A percentile compares a stretch with the other conserved stretches of the same genome.
Evolutionary conservation across 305 asterid species (phyloP).

Genomic region (Petunia hybrid): DNA sequence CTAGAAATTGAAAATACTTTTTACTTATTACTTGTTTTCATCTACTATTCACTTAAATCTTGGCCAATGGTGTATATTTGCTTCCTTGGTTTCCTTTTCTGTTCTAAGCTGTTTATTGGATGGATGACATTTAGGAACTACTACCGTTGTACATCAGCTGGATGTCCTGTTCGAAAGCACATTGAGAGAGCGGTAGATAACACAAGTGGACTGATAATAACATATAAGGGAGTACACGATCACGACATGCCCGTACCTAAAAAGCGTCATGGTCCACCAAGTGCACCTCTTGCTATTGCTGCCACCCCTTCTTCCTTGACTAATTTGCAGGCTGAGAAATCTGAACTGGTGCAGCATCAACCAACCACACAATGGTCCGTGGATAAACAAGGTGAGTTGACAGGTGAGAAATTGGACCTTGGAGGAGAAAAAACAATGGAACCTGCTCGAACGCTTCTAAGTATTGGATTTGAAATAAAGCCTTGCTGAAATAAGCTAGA

Average conservation of each 20-base stretch:
- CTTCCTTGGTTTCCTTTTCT: slow-evolving; percentile 28
- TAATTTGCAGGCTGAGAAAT: slow-evolving; percentile 40
- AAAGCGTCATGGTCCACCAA: slow-evolving; percentile 61
- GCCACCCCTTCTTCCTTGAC: slow-evolving; percentile 49
- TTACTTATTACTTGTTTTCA: background rate
- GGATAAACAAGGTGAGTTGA: slow-evolving; percentile 63
- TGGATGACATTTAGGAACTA: slow-evolving; percentile 70
- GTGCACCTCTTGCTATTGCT: slow-evolving; percentile 48
- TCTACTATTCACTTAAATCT: background rate
- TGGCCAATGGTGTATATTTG: background rate
- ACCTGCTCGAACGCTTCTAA: slow-evolving; percentile 66
- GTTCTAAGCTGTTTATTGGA: background rate
- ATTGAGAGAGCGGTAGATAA: slow-evolving; percentile 73
- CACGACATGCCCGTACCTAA: slow-evolving; percentile 84
- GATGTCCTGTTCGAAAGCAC: slow-evolving; percentile 91
- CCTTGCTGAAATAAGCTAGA: slow-evolving; percentile 60
- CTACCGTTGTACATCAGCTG: slow-evolving; percentile 89
- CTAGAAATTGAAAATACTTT: background rate
- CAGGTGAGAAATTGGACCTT: slow-evolving; percentile 51
- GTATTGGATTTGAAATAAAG: slow-evolving; percentile 80
- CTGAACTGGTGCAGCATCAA: slow-evolving; percentile 45
- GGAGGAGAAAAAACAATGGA: slow-evolving; percentile 54
- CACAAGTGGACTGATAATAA: slow-evolving; percentile 61
- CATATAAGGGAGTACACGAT: slow-evolving; percentile 81
- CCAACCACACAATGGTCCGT: slow-evolving; percentile 62